A percentile compares a stretch with the other conserved stretches of the same genome.
These are phyloP conservation scores for Logfia minima DNA, from an alignment of 129 eudicot species.

Conservation along the genomic window DNA sequence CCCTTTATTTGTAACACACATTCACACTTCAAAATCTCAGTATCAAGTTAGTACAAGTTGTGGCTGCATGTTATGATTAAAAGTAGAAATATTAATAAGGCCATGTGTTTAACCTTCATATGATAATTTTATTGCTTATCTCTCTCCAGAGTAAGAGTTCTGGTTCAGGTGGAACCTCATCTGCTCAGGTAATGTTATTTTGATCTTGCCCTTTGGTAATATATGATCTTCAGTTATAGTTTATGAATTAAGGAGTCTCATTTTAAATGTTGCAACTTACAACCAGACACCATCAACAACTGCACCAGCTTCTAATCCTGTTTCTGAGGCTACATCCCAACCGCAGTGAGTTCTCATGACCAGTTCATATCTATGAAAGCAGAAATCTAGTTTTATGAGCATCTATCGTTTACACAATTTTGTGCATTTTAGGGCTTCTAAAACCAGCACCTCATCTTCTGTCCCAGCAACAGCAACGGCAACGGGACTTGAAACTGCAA, in stretches of 20 bases:
- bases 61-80: neutral
- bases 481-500: slow-evolving; percentile 14
- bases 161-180: slow-evolving; percentile 59
- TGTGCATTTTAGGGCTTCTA: slow-evolving; percentile 45
- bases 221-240: neutral
- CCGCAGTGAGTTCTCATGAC: slow-evolving; percentile 47
- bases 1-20: neutral
- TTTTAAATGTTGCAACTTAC: slow-evolving; percentile 13
- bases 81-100: neutral
- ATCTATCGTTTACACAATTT: neutral
- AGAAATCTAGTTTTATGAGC: slow-evolving; percentile 8
- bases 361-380: neutral
- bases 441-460: slow-evolving; percentile 46
- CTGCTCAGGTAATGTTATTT: slow-evolving; percentile 59
- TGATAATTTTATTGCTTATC: slow-evolving; percentile 8
- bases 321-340: slow-evolving; percentile 40
- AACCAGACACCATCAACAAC: slow-evolving; percentile 57
- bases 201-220: slow-evolving; percentile 5
- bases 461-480: slow-evolving; percentile 35
- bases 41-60: neutral
- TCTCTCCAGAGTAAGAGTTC: slow-evolving; percentile 58
- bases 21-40: neutral
- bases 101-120: neutral
- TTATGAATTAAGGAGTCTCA: slow-evolving; percentile 22
- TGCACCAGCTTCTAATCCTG: slow-evolving; percentile 45